phyloP scores from a whole-genome alignment of 140 eudicot species.

The Stevia rebaudiana region DNA sequence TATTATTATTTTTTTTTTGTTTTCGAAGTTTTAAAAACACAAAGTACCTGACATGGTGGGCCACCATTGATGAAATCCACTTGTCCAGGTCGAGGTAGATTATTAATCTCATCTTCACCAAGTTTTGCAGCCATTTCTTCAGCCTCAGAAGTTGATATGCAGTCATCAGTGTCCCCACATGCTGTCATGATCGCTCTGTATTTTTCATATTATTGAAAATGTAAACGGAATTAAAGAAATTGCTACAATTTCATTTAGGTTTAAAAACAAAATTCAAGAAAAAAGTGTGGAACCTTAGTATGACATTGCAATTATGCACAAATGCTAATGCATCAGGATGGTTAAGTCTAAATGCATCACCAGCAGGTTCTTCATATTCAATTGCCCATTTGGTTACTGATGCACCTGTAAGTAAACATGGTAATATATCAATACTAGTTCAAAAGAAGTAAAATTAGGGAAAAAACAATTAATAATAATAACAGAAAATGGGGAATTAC shows the following conservation, averaged over 20 bases:
- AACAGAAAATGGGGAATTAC: constrained; percentile 21
- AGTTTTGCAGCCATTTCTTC: constrained; percentile 54
- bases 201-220: not conserved
- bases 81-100: constrained; percentile 67
- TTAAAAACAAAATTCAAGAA: not conserved
- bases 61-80: constrained; percentile 84
- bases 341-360: constrained; percentile 67
- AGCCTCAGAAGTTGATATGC: constrained; percentile 71
- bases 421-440: not conserved
- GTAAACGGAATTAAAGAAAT: not conserved
- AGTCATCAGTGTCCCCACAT: constrained; percentile 66
- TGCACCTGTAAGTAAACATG: constrained; percentile 41
- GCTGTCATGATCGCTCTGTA: constrained; percentile 64
- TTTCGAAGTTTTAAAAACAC: not conserved
- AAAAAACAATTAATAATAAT: not conserved
- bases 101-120: constrained; percentile 34
- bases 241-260: not conserved
- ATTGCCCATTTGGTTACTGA: constrained; percentile 79
- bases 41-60: constrained; percentile 79
- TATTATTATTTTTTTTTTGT: not conserved
- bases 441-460: not conserved
- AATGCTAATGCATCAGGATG: constrained; percentile 58
- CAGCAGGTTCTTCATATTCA: constrained; percentile 80
- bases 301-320: constrained; percentile 71
- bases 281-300: constrained; percentile 37